phyloP scores from a whole-genome alignment of 1,284 basidiomycete genomes.

The Microbotryum intermedium region DNA sequence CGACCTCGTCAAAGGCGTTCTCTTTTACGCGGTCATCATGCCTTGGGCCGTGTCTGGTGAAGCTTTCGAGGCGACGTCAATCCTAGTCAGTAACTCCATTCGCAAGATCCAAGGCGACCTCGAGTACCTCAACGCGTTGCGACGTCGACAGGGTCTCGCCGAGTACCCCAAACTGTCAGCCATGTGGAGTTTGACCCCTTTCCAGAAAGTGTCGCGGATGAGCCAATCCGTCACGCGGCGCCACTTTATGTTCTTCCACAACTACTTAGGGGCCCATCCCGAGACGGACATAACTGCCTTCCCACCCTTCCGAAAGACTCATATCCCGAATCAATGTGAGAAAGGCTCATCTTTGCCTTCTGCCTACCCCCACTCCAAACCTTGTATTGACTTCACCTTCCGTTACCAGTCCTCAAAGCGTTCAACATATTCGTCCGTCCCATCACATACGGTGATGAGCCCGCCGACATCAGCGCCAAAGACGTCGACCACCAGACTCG shows the following conservation, averaged over 20 bases:
- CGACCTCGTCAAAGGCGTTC: conserved; percentile 6
- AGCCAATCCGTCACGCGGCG: conserved; percentile 10
- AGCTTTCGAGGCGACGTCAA: conserved; percentile 14
- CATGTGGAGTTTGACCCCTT: conserved; percentile 18
- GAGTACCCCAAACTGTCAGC: conserved; percentile 9
- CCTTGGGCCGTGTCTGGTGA: conserved; percentile 18
- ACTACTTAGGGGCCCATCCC: conserved; percentile 7
- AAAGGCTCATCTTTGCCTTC: not conserved
- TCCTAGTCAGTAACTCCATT: conserved; percentile 9
- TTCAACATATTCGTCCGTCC: conserved; percentile 15
- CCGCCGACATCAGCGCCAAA: too few relatives aligned
- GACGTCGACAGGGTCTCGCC: not conserved
- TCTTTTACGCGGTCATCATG: conserved; percentile 15
- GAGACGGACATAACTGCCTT: conserved; percentile 7
- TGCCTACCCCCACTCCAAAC: not conserved
- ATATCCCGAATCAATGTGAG: conserved; percentile 14
- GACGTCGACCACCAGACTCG: too few relatives aligned
- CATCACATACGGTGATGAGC: conserved; percentile 7
- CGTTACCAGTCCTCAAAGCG: conserved; percentile 6
- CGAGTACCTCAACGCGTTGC: conserved; percentile 2
- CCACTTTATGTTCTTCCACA: conserved; percentile 9
- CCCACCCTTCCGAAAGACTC: conserved; percentile 9
- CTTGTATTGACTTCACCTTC: not conserved
- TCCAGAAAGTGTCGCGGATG: conserved; percentile 16
- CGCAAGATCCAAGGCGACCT: conserved; percentile 4